phyloP scores from a whole-genome alignment of 257 asterid species.

The Haberlea rhodopensis region DNA sequence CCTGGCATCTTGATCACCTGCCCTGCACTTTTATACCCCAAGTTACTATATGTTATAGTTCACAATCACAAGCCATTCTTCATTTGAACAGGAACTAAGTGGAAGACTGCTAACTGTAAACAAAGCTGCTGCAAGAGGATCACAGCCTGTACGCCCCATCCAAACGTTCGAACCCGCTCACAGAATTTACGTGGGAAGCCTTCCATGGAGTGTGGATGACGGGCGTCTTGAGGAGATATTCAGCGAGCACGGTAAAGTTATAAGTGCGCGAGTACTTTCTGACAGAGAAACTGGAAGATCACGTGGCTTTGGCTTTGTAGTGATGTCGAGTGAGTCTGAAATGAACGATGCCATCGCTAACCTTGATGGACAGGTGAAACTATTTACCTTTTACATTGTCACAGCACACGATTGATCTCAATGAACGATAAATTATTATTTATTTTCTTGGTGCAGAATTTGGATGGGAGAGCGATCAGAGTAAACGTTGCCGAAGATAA shows the following conservation, averaged over 20 bases:
- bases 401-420: background rate
- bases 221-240: conserved; percentile 68
- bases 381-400: background rate
- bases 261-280: conserved; percentile 66
- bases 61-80: background rate
- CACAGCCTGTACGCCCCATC: conserved; percentile 73
- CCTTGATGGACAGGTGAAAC: conserved; percentile 86
- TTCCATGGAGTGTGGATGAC: conserved; percentile 79
- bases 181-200: conserved; percentile 81
- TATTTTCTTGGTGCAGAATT: conserved; percentile 33
- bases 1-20: no score
- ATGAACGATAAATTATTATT: background rate
- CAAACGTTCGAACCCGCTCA: conserved; percentile 48
- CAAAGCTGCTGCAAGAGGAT: conserved; percentile 80
- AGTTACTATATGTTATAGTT: no score
- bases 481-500: conserved; percentile 45
- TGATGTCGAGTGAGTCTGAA: conserved; percentile 76
- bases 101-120: conserved; percentile 78
- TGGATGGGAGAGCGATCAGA: conserved; percentile 50
- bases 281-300: conserved; percentile 84
- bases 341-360: conserved; percentile 76
- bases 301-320: conserved; percentile 93
- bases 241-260: conserved; percentile 82
- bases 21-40: no score
- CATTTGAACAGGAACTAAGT: conserved; percentile 56